Percentiles rank a stretch among this genome's conserved stretches.
phyloP scores from a whole-genome alignment of 371 early-diverging fungal genomes.

The Apophysomyces variabilis region DNA sequence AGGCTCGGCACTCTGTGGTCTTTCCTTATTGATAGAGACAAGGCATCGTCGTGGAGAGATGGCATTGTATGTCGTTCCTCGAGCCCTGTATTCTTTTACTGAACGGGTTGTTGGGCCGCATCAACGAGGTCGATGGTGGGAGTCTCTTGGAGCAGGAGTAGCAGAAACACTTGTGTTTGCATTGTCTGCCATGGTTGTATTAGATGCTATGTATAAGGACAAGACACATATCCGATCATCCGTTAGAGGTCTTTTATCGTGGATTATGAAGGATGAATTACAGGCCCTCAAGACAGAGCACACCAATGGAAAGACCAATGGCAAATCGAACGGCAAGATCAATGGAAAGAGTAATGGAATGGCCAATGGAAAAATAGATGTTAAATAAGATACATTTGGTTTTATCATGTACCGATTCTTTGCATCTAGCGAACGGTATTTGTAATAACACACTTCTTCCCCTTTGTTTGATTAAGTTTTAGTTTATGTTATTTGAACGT shows the following conservation, averaged over 20 bases:
- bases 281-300: constrained; percentile 16
- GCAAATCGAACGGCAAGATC: not conserved
- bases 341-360: no score
- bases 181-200: constrained; percentile 38
- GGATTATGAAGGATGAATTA: constrained; percentile 52
- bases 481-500: no score
- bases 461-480: no score
- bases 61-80: constrained; percentile 64
- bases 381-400: no score
- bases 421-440: no score
- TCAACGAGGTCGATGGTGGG: constrained; percentile 45
- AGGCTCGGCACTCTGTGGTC: constrained; percentile 63
- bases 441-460: no score
- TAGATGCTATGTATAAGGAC: constrained; percentile 52
- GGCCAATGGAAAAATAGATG: no score
- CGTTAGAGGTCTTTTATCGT: constrained; percentile 55
- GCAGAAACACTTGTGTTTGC: constrained; percentile 46
- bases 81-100: constrained; percentile 59
- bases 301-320: constrained; percentile 1
- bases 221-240: constrained; percentile 55
- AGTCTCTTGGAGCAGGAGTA: constrained; percentile 29
- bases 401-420: no score
- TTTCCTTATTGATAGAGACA: constrained; percentile 63
- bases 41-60: constrained; percentile 67
- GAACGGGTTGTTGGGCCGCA: constrained; percentile 52